These are phyloP conservation scores for Stevia rebaudiana DNA, from an alignment of 140 eudicot genomes.

Conservation along the genomic window DNA sequence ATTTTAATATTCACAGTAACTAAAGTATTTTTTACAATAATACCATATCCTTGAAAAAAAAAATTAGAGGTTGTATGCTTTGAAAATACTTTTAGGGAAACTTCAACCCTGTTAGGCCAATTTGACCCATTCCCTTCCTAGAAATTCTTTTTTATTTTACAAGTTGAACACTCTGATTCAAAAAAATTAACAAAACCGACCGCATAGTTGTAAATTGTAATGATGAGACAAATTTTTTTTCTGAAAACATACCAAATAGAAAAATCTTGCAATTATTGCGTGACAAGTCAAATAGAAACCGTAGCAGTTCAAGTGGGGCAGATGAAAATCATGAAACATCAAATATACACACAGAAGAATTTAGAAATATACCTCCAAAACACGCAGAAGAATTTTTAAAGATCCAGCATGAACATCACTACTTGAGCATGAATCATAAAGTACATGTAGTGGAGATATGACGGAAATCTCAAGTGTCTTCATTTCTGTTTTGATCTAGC, in stretches of 20 bases:
- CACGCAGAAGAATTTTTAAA: slow-evolving; percentile 84
- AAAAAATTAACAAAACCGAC: neutral
- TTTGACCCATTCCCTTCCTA: neutral
- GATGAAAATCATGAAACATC: slow-evolving; percentile 4
- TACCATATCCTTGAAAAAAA: neutral
- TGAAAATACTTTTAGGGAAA: neutral
- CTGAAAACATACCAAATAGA: neutral
- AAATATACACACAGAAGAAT: slow-evolving; percentile 8
- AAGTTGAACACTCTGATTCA: neutral
- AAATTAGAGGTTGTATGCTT: neutral
- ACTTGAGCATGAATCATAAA: slow-evolving; percentile 62
- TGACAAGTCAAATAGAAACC: slow-evolving; percentile 1
- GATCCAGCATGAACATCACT: slow-evolving; percentile 85
- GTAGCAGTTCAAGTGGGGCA: slow-evolving; percentile 1
- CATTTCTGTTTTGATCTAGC: slow-evolving; percentile 49
- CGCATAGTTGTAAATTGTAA: neutral
- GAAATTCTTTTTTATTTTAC: neutral
- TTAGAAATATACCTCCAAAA: slow-evolving; percentile 66
- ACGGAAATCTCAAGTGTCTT: slow-evolving; percentile 81
- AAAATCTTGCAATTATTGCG: neutral
- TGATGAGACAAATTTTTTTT: neutral
- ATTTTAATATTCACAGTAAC: neutral
- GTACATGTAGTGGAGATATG: slow-evolving; percentile 67
- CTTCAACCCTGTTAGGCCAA: neutral
- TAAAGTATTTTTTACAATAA: neutral